Percentiles rank a stretch among this genome's conserved stretches.
These are phyloP conservation scores for Circinella umbellata DNA, from an alignment of 371 early-diverging fungal genomes.

Conservation along the genomic window DNA sequence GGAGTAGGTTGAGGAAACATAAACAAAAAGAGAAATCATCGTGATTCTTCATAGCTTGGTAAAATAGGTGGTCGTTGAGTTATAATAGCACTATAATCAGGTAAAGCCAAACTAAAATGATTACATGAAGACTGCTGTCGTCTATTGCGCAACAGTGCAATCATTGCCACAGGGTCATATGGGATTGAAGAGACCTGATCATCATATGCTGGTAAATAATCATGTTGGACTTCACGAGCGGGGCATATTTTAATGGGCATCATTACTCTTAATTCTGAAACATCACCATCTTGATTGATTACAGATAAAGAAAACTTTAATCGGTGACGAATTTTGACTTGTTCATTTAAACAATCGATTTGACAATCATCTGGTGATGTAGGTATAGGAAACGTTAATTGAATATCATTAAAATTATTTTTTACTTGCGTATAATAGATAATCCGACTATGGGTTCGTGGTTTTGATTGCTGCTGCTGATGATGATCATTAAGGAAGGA, in stretches of 20 bases:
- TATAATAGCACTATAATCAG: background rate
- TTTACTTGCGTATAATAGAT: constrained; percentile 1
- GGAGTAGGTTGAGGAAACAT: background rate
- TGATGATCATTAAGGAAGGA: no score
- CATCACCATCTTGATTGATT: constrained; percentile 35
- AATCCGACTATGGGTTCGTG: constrained; percentile 3
- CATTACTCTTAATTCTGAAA: constrained; percentile 39
- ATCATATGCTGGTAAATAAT: constrained; percentile 37
- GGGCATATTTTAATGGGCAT: constrained; percentile 30
- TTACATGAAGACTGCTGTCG: background rate
- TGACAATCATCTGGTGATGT: constrained; percentile 21
- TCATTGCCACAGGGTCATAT: constrained; percentile 37
- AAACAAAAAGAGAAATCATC: background rate
- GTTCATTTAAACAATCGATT: constrained; percentile 34
- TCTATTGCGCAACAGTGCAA: constrained; percentile 2
- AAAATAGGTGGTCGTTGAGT: background rate
- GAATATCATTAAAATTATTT: constrained; percentile 1
- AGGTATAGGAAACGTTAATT: constrained; percentile 22
- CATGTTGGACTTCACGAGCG: background rate
- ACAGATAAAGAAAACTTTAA: constrained; percentile 39
- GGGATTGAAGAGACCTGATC: constrained; percentile 34
- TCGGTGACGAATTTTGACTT: constrained; percentile 39
- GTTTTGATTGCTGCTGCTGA: constrained; percentile 13
- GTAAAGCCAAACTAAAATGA: background rate
- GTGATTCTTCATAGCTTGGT: constrained; percentile 7